A percentile compares a stretch with the other conserved stretches of the same genome.
phyloP scores from a whole-genome alignment of 306 rosid genomes.

The Bauhinia variegata region DNA sequence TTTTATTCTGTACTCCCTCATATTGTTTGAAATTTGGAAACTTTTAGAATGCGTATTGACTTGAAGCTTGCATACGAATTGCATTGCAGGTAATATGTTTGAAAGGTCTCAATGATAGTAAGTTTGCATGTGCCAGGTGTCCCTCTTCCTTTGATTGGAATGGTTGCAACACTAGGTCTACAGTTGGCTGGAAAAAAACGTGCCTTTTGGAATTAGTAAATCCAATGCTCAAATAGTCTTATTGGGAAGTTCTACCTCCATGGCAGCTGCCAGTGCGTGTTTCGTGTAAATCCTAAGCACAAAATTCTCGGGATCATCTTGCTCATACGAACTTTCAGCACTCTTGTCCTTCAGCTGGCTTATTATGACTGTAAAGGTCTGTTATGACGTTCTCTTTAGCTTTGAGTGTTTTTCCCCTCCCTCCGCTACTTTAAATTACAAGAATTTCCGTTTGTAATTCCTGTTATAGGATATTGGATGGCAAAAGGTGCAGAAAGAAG shows the following conservation, averaged over 20 bases:
- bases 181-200: slow-evolving; percentile 56
- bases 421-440: neutral
- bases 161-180: slow-evolving; percentile 63
- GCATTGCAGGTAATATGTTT: slow-evolving; percentile 44
- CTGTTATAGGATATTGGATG: slow-evolving; percentile 66
- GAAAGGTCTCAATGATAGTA: slow-evolving; percentile 46
- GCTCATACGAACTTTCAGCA: slow-evolving; percentile 76
- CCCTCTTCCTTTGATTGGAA: slow-evolving; percentile 84
- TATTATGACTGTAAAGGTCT: slow-evolving; percentile 59
- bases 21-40: no score
- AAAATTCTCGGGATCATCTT: slow-evolving; percentile 61
- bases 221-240: slow-evolving; percentile 56
- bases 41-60: slow-evolving; percentile 21
- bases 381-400: neutral
- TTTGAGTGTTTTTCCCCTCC: neutral
- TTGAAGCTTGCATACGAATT: slow-evolving; percentile 19
- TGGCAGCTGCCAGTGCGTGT: slow-evolving; percentile 88
- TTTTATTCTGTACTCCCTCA: neutral
- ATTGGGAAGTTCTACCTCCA: slow-evolving; percentile 71
- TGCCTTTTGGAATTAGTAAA: slow-evolving; percentile 61
- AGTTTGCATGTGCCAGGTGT: slow-evolving; percentile 61
- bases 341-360: slow-evolving; percentile 75
- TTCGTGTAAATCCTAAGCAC: slow-evolving; percentile 78
- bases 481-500: slow-evolving; percentile 54
- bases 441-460: slow-evolving; percentile 7